These are phyloP conservation scores for Fonsecaea monophora DNA, from an alignment of 2,329 filamentous ascomycete species.

Conservation along the genomic window DNA sequence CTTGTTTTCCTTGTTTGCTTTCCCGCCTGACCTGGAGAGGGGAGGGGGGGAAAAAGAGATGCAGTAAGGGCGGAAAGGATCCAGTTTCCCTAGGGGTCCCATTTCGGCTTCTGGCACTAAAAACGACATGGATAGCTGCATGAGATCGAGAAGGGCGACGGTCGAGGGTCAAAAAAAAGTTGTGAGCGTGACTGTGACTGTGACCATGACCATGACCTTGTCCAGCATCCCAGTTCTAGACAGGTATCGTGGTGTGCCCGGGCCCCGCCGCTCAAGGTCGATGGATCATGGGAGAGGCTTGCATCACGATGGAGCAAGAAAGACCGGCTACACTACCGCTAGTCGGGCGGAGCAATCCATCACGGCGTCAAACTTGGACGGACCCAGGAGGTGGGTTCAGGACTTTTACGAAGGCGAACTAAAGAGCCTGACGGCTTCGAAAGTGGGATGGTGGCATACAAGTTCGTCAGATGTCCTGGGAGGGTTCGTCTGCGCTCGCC, in stretches of 20 bases:
- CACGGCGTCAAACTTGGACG: slow-evolving; percentile 29
- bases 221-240: slow-evolving; percentile 8
- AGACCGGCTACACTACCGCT: slow-evolving; percentile 8
- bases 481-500: slow-evolving; percentile 25
- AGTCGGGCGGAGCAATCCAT: slow-evolving; percentile 18
- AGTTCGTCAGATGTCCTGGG: slow-evolving; percentile 27
- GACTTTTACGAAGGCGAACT: slow-evolving; percentile 12
- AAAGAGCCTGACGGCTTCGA: slow-evolving; percentile 11
- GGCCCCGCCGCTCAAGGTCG: slow-evolving; percentile 7
- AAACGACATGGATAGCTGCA: slow-evolving; percentile 17
- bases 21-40: slow-evolving; percentile 6
- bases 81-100: slow-evolving; percentile 7
- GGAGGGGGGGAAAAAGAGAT: neutral
- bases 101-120: slow-evolving; percentile 15
- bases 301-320: slow-evolving; percentile 12
- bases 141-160: slow-evolving; percentile 17
- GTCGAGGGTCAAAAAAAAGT: neutral
- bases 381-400: neutral
- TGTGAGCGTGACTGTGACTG: neutral
- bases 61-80: neutral
- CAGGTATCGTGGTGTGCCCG: slow-evolving; percentile 7
- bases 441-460: slow-evolving; percentile 22
- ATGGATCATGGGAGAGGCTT: slow-evolving; percentile 21
- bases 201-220: neutral
- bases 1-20: neutral